A percentile compares a stretch with the other conserved stretches of the same genome.
These are phyloP conservation scores for Amylostereum chailletii DNA, from an alignment of 1,284 basidiomycete species.

Conservation along the genomic window DNA sequence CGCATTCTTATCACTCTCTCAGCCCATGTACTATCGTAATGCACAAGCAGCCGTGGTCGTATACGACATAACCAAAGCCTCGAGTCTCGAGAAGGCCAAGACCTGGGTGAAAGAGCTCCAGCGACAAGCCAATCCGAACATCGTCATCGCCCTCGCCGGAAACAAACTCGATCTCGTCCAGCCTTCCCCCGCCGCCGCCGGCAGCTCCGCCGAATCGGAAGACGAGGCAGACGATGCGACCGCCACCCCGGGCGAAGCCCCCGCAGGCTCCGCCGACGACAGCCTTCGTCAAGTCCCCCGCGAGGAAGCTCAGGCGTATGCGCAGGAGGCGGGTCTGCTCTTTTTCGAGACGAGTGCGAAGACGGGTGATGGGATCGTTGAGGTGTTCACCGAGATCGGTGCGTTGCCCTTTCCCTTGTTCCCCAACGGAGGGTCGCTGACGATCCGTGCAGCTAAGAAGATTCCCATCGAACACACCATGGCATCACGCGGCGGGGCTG, in stretches of 20 bases:
- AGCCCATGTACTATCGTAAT: conserved; percentile 99
- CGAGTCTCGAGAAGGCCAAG: conserved; percentile 97
- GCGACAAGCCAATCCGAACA: conserved; percentile 97
- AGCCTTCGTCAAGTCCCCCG: conserved; percentile 79
- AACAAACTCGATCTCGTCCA: conserved; percentile 95
- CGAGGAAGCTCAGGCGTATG: conserved; percentile 95
- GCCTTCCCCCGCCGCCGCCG: conserved; percentile 47
- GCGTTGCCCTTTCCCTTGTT: conserved; percentile 19
- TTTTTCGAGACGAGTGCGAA: conserved; percentile 99
- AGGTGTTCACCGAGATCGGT: conserved; percentile 99
- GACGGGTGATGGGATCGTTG: conserved; percentile 93
- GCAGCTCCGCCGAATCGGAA: conserved; percentile 39
- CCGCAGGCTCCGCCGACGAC: conserved; percentile 37
- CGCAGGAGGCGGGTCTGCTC: conserved; percentile 84
- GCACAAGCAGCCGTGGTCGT: conserved; percentile 98
- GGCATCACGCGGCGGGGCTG: conserved; percentile 58
- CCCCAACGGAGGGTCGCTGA: conserved; percentile 5
- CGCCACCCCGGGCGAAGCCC: conserved; percentile 65
- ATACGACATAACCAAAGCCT: conserved; percentile 92
- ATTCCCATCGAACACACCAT: conserved; percentile 92
- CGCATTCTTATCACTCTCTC: conserved; percentile 7
- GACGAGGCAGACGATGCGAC: conserved; percentile 82
- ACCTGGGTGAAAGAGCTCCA: conserved; percentile 99
- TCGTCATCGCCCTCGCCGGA: conserved; percentile 94
- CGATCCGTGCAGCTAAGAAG: conserved; percentile 68